phyloP scores from a whole-genome alignment of 106 monocot species.

The Amphibolis antarctica region DNA sequence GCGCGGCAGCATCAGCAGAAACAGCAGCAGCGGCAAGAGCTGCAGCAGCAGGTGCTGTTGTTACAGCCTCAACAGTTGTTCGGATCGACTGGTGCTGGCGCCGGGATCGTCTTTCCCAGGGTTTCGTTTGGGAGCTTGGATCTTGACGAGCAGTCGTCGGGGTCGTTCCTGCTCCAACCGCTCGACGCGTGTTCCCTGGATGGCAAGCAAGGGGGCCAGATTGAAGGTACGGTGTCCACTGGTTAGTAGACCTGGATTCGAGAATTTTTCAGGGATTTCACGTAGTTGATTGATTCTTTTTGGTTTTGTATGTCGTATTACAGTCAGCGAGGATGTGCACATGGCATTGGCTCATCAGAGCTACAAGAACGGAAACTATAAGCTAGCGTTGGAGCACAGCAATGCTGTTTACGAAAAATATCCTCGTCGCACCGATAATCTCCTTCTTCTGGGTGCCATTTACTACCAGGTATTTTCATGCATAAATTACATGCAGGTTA shows the following conservation, averaged over 20 bases:
- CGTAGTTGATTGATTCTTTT: too few relatives aligned
- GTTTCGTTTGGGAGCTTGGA: conserved; percentile 10
- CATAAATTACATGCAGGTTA: not conserved
- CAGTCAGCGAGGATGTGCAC: conserved; percentile 58
- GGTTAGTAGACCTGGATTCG: not conserved
- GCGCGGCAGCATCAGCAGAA: conserved; percentile 26
- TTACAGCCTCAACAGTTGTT: conserved; percentile 20
- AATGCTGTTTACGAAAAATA: conserved; percentile 56
- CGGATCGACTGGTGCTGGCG: conserved; percentile 13
- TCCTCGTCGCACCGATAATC: conserved; percentile 68
- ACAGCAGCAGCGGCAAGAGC: conserved; percentile 17
- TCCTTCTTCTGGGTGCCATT: conserved; percentile 79
- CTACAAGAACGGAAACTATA: conserved; percentile 71
- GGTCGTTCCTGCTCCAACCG: conserved; percentile 15
- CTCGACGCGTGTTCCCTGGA: conserved; percentile 24
- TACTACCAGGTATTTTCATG: conserved; percentile 66
- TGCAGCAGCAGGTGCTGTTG: conserved; percentile 9
- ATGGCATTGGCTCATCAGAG: conserved; percentile 69
- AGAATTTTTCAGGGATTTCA: too few relatives aligned
- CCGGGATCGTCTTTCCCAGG: conserved; percentile 18
- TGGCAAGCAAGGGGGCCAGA: conserved; percentile 19
- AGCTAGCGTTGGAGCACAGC: conserved; percentile 71
- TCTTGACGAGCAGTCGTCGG: conserved; percentile 15
- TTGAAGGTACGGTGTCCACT: conserved; percentile 16
- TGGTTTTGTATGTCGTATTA: not conserved